Evolutionary conservation across 2,329 filamentous ascomycete species (phyloP), one percentile per base, ranked within the genome.

Genomic region (Stagonosporopsis rhizophila): DNA sequence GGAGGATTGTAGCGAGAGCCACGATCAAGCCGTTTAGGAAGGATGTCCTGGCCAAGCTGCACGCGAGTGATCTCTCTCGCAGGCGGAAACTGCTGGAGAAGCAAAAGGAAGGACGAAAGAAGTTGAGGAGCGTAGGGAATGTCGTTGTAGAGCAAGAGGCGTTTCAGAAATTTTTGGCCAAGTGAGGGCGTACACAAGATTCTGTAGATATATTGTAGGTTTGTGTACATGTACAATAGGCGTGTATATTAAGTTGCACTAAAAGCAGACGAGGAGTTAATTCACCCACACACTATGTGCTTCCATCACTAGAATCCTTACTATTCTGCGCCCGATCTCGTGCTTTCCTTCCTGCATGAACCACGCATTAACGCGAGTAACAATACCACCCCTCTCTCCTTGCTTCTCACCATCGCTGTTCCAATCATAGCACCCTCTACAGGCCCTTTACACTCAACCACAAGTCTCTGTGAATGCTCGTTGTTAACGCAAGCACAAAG

Each of bases 21-120:
- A 97, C 93, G 0, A 88, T 99, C 74, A 98, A 98, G 80, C 92
- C 95, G 0, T 99, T 96, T 77, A 84, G 95, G 42, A 99, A 99
- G 76, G 95, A 99, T 68, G 95, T 99, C 2, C 79, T 96, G 53
- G 89, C 89, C 7, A 98, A 98, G 78, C 80, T 99, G 52, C 96
- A 99, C 73, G 95, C 95, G 0, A 90, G 89, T 59, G 95, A 99
- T 78, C 85, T 96, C 15, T 87, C 87, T 3, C 82, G 95, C 56
- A 85, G 93, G 34, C 85, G 87, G 69, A 99, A 99, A 77, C 77
- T 99, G 63, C 78, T 99, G 11, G 94, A 98, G 79, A 96, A 94
- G 82, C 95, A 99, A 77, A 99, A 99, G 79, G 93, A 93, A 64
- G 95, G 95, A 0, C 84, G 92, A 52, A 97, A 96, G 85, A 90